Evolutionary conservation across 2,329 filamentous ascomycete genomes (phyloP), one percentile per base, ranked within the genome.

Genomic region (Epicoccum nigrum): DNA sequence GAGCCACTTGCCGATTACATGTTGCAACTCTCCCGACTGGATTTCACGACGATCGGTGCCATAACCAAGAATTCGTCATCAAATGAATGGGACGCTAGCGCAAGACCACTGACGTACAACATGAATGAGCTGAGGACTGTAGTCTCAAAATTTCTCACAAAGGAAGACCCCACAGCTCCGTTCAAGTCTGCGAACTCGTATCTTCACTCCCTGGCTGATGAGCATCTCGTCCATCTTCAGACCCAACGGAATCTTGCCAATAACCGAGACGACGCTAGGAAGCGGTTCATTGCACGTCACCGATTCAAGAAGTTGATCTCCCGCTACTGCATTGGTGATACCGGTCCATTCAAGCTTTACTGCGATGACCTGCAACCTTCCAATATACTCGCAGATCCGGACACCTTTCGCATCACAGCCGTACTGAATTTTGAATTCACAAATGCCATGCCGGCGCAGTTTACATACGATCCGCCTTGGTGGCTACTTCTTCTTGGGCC

Each of bases 351-450:
- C 57, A 60, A 64, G 51, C 58, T 67, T 42, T 78, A 74, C 59
- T 76, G 72, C 51, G 70, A 76, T 48, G 74, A 77, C 52, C 38
- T 78, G 20, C 68, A 63, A 20, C 70, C 72, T 5, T 23, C 63
- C 51, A 77, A 78, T 50, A 74, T 78, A 55, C 69, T 77, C 17
- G 58, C 68, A 8, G 62, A 79, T 40, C 69, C 65, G 9, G 50
- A 64, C 2, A 76, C 68, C 19, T 53, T 72, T 2, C 48, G 52
- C 4, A 71, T 77, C 38, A 73, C 59, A 0, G 75, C 69, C 0
- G 57, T 76, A n/a, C 47, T 78, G 33, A 75, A 78, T 49, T 63
- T 69, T 19, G 75, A 77, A 55, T 78, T 76, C 39, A 75, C 74
- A 30, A 74, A 79, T 51, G 60, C 60, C 33, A 72, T 76, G 69